A percentile compares a stretch with the other conserved stretches of the same genome.
phyloP scores from a whole-genome alignment of 768 basidiomycete genomes.

The Termitomyces sp. region DNA sequence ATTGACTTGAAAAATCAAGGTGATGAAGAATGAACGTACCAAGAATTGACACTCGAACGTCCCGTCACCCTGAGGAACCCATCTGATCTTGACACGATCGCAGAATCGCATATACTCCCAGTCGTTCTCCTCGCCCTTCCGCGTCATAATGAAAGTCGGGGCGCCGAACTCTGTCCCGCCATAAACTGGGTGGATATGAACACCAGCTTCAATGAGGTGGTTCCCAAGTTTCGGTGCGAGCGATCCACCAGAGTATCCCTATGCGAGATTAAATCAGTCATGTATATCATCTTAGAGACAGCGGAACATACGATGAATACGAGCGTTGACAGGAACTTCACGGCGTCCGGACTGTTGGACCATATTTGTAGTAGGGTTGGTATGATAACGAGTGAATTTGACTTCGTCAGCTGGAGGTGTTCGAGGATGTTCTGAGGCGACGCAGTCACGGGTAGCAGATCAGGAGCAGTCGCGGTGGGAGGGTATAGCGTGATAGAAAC shows the following conservation, averaged over 20 bases:
- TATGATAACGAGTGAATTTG: constrained; percentile 22
- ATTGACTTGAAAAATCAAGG: too few relatives aligned
- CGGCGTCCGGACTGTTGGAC: constrained; percentile 18
- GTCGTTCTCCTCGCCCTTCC: constrained; percentile 20
- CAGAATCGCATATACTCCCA: constrained; percentile 17
- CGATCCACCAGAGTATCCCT: constrained; percentile 30
- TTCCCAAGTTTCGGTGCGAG: constrained; percentile 31
- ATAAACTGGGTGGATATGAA: constrained; percentile 22
- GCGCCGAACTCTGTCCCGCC: constrained; percentile 31
- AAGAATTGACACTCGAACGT: neutral
- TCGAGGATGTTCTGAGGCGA: constrained; percentile 33
- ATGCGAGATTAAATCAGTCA: neutral
- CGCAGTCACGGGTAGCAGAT: constrained; percentile 28
- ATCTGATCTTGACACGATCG: neutral
- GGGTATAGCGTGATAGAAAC: constrained; percentile 24
- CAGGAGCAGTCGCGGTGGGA: constrained; percentile 19
- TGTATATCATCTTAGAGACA: neutral
- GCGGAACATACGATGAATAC: constrained; percentile 26
- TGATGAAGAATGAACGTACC: neutral
- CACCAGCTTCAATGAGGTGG: constrained; percentile 24
- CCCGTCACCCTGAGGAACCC: neutral
- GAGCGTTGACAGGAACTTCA: constrained; percentile 24
- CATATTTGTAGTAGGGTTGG: constrained; percentile 31
- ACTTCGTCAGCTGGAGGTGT: constrained; percentile 18
- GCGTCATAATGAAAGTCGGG: constrained; percentile 6